Base-by-base conservation (phyloP, 257 asterid species). In the Plantago major region DNA sequence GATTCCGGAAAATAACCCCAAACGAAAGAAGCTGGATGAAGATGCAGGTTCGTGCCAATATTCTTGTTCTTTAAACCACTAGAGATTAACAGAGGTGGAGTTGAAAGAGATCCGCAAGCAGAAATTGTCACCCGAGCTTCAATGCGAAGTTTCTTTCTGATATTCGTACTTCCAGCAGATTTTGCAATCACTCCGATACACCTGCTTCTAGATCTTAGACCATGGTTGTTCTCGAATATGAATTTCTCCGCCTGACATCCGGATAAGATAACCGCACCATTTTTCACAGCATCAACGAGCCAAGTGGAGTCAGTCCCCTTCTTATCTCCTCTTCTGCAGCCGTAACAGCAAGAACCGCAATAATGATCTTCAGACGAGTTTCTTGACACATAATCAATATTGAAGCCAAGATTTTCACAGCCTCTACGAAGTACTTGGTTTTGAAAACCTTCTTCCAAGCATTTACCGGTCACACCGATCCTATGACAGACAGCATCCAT, bases 1-100 rank as follows among this genome's bases (percentile, higher is more conserved):
- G 78, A 71, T 51, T 89, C 87, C 0, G 97, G 98, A 48, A 92
- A 89, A 71, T 92, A 84, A 18, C 97, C 98, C 98, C 98, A 92
- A 28, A 80, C 95, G 6, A 78, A 52, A 0, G 82, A 66, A 52
- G 76, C 88, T 0, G 97, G 98, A 63, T 92, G 98, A 55, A 92
- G 94, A 53, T 92, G 97, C 58, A 92, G 90, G 69, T 92, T 89
- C 33, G 65, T 67, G 12, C 98, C 97, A 0, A 92, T 89, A 79
- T 92, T 78, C 68, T 66, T 75, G 81, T 89, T 92, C 80, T 71
- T 44, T 77, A 92, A 53, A 4, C 97, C 97, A 46, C 95, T 84
- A 10, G 90, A 65, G 40, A 81, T 53, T 63, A 92, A 62, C 60
- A 92, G 69, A 0, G 98, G 97, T 0, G 98, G 98, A 1, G 95